Base-by-base conservation (phyloP, 2,329 filamentous ascomycete species). In the Microsporum canis region DNA sequence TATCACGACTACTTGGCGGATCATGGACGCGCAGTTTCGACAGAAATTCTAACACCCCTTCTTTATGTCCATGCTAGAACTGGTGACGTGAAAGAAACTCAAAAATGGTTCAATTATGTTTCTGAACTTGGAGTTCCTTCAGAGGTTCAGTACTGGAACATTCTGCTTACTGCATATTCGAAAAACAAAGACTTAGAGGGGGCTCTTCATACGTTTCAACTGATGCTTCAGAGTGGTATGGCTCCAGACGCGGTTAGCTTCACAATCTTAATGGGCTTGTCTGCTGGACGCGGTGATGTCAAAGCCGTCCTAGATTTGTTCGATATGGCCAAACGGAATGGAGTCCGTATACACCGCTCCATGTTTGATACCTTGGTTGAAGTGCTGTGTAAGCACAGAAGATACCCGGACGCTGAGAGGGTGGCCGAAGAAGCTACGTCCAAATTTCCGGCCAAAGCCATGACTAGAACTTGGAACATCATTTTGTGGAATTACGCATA, bases 401-500 rank as follows among this genome's bases (percentile, higher is more conserved):
- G 77, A 43, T 73, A 80, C 49, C 66, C 72, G 8, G 77, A 83
- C 66, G 86, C 87, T 2, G 80, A 85, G 70, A 75, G 75, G 43
- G 76, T 89, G 57, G 83, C 85, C 36, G 70, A 81, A 57, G 80
- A 81, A 51, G 80, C 84, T 36, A 76, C 85, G 27, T 72, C 73
- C 10, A 77, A 79, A 63, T 75, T 77, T 12, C 70, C 84, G 0
- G 70, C 78, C 17, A 79, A 83, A 0, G 76, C 79, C 1, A 76
- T 81, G 27, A 85, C 85, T 1, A 77, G 79, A 36, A 83, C 90
- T 69, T 96, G 89, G 88, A 96, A 96, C 69, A 79, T 84, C 59
- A 75, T 96, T 36, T 76, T 96, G 3, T 79, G 81, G 61, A 83
- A 87, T 63, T 81, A 90, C 70, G 88, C 88, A 5, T 76, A 83